These are phyloP conservation scores for Nannizziopsis arthrosporioides DNA, from an alignment of 2,329 filamentous ascomycete species.

Conservation along the genomic window DNA sequence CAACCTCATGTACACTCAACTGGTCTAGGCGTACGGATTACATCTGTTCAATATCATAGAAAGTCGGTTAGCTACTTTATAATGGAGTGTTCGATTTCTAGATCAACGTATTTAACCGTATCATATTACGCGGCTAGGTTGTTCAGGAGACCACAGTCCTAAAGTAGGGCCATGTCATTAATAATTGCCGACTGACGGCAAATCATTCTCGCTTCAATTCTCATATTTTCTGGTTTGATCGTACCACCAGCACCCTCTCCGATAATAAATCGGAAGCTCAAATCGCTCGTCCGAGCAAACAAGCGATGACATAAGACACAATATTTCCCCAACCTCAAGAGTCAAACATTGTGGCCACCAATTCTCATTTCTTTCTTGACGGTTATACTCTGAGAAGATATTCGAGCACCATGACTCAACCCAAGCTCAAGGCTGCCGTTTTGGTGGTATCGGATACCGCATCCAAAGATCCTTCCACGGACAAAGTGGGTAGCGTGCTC, in stretches of 20 bases:
- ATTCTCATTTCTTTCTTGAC: too few species aligned
- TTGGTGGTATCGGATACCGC: constrained; percentile 88
- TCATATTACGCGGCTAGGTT: too few species aligned
- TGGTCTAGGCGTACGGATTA: constrained; percentile 9
- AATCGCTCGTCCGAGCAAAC: neutral
- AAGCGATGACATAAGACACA: neutral
- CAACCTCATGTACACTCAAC: neutral
- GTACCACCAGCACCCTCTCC: too few species aligned
- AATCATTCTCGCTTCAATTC: too few species aligned
- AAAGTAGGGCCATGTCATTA: too few species aligned
- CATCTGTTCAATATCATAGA: constrained; percentile 26
- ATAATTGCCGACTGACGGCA: too few species aligned
- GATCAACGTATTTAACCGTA: too few species aligned
- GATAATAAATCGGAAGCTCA: neutral
- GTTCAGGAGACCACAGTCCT: too few species aligned
- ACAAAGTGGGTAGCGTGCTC: constrained; percentile 58
- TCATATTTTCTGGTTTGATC: too few species aligned
- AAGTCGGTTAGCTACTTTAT: neutral
- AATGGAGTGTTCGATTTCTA: neutral
- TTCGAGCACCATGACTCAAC: constrained; percentile 21
- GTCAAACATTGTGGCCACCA: neutral
- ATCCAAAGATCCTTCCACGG: constrained; percentile 62
- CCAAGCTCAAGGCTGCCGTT: constrained; percentile 57
- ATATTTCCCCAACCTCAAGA: neutral
- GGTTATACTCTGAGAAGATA: neutral